Conservation (phyloP, 805 yeast genomes). For the Metschnikowia peoriensis region DNA sequence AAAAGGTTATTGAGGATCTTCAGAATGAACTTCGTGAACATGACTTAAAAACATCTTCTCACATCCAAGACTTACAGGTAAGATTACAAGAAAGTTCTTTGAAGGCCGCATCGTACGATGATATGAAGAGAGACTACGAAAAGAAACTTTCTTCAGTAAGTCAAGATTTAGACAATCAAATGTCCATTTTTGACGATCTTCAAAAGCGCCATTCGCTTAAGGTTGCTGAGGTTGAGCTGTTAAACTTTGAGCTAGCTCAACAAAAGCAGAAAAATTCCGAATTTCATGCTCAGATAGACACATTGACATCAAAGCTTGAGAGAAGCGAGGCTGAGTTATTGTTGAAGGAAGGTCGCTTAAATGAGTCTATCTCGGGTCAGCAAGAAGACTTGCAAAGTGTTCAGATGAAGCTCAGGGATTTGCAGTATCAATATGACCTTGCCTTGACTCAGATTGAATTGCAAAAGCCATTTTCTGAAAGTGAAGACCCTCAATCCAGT, state of each 20-base stretch:
- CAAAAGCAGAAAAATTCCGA: slow-evolving; percentile 9
- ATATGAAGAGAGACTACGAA: slow-evolving; percentile 32
- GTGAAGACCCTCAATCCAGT: slow-evolving; percentile 12
- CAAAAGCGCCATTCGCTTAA: slow-evolving; percentile 49
- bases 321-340: slow-evolving; percentile 44
- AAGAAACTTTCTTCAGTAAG: slow-evolving; percentile 26
- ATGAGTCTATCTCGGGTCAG: slow-evolving; percentile 22
- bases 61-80: slow-evolving; percentile 20
- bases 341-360: slow-evolving; percentile 27
- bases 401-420: slow-evolving; percentile 49
- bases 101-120: slow-evolving; percentile 37
- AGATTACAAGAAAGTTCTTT: slow-evolving; percentile 24
- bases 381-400: slow-evolving; percentile 41
- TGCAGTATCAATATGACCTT: slow-evolving; percentile 65
- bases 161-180: slow-evolving; percentile 41
- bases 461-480: slow-evolving; percentile 20
- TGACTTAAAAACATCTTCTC: slow-evolving; percentile 4
- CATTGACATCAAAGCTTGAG: slow-evolving; percentile 4
- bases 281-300: slow-evolving; percentile 1
- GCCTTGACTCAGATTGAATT: slow-evolving; percentile 66
- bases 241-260: slow-evolving; percentile 10
- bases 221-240: slow-evolving; percentile 13
- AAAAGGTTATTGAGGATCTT: slow-evolving; percentile 5
- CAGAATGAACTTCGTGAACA: slow-evolving; percentile 4
- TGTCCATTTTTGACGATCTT: slow-evolving; percentile 44